Evolutionary conservation across 257 asterid species (phyloP), one percentile per base, ranked within the genome.

Genomic region (Cynanchum wilfordii): DNA sequence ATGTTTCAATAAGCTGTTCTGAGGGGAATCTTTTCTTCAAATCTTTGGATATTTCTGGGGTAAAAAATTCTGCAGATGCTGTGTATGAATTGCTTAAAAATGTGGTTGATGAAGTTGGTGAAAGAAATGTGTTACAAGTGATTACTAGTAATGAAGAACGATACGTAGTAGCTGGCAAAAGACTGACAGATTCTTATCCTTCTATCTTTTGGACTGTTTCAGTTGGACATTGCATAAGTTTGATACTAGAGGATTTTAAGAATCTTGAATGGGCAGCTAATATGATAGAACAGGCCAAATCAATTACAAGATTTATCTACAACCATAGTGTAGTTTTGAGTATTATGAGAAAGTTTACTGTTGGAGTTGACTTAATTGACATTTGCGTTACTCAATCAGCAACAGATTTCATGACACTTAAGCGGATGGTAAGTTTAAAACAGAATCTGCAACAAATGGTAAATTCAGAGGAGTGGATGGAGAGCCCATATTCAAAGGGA

Each of bases 381-480:
- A 20, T 76, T 44, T 96, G 99, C 62, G 72, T 56, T 25, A 84
- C 91, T 70, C 81, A 79, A 7, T 78, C 88, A 0, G 82, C 85
- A 10, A 90, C 96, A 1, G 93, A 89, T 87, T 89, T 95, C 74
- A 69, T 76, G 83, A 90, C 96, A 29, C 71, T 95, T 79, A 87
- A 86, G 73, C 79, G 96, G 77, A 89, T 92, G 93, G 75, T 86
- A 50, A 81, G 68, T 73, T 71, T 88, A 69, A 86, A 84, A 69
- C 89, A 91, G 79, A 80, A 87, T 82, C 80, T 94, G 74, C 96
- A 88, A 76, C 82, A 92, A 42, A 94, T 94, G 99, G 86, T 94
- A 72, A 89, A 89, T 71, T 94, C 98, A 1, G 94, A 86, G 79
- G 99, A 94, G 75, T 94, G 99, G 99, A 83, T 82, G 83, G 96